A percentile compares a stretch with the other conserved stretches of the same genome.
Conservation (phyloP, 257 asterid species). For the Oldenlandia corymbosa region DNA sequence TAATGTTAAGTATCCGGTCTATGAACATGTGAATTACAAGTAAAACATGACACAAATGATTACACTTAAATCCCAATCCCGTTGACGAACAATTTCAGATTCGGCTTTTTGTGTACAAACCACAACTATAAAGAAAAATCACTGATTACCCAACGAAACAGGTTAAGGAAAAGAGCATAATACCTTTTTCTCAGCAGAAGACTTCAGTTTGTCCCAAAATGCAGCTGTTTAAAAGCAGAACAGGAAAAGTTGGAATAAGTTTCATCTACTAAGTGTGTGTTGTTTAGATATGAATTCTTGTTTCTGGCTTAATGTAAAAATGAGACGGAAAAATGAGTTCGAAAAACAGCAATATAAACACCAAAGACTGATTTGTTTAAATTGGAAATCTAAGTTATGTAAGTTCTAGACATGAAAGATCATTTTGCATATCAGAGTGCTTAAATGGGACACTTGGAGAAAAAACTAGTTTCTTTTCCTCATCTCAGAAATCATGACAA, state of each 20-base stretch:
- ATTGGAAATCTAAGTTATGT: not conserved
- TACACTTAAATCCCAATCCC: not conserved
- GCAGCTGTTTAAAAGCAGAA: too few species aligned
- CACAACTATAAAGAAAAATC: not conserved
- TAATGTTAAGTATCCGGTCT: too few species aligned
- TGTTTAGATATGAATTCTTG: too few species aligned
- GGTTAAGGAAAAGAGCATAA: not conserved
- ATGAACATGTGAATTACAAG: not conserved
- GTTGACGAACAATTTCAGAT: too few species aligned
- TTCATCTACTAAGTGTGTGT: too few species aligned
- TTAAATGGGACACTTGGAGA: not conserved
- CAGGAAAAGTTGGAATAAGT: too few species aligned
- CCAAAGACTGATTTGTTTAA: too few species aligned
- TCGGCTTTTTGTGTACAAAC: not conserved
- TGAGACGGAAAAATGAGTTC: too few species aligned
- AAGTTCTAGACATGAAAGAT: not conserved
- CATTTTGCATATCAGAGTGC: not conserved
- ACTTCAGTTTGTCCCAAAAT: conserved; percentile 66
- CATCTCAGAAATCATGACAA: not conserved
- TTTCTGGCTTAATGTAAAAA: too few species aligned
- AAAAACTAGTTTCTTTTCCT: not conserved
- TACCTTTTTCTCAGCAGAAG: conserved; percentile 73
- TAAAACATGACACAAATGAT: not conserved
- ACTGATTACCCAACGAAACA: not conserved
- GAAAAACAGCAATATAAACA: too few species aligned